phyloP scores from a whole-genome alignment of 805 yeast genomes.

The Peterozyma toletana region DNA sequence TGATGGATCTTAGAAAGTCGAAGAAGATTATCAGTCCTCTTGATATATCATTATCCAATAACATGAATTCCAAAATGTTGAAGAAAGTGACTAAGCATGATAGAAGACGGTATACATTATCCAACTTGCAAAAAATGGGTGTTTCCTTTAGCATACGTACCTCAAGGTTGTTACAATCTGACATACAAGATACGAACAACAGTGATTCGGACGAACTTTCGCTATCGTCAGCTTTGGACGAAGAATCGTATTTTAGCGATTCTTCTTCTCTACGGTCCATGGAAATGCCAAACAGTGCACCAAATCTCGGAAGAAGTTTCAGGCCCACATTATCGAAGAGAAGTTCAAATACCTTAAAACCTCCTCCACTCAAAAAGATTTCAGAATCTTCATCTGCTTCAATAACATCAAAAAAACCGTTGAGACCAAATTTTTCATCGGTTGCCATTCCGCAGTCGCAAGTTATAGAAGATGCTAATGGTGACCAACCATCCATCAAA shows the following conservation, averaged over 20 bases:
- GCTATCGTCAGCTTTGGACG: conserved; percentile 9
- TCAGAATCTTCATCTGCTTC: background rate
- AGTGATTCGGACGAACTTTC: conserved; percentile 9
- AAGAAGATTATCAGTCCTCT: conserved; percentile 16
- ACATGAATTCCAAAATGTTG: conserved; percentile 16
- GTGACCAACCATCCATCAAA: conserved; percentile 57
- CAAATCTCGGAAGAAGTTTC: no score
- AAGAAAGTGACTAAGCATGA: conserved; percentile 20
- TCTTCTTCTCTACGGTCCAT: conserved; percentile 2
- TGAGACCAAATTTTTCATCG: conserved; percentile 62
- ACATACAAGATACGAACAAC: conserved; percentile 14
- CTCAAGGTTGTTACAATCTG: conserved; percentile 33
- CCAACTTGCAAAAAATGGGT: conserved; percentile 70
- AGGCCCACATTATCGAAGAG: no score
- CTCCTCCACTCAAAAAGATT: no score
- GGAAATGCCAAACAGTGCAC: no score
- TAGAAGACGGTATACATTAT: conserved; percentile 41
- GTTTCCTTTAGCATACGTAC: conserved; percentile 75
- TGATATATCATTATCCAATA: conserved; percentile 2
- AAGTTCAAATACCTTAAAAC: no score
- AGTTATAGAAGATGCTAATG: conserved; percentile 61
- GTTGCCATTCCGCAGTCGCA: conserved; percentile 65
- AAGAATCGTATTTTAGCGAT: conserved; percentile 19
- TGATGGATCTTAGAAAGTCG: conserved; percentile 48
- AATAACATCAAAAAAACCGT: conserved; percentile 14